These are phyloP conservation scores for Thermothelomyces thermophilus DNA, from an alignment of 2,329 filamentous ascomycete genomes.

Conservation along the genomic window DNA sequence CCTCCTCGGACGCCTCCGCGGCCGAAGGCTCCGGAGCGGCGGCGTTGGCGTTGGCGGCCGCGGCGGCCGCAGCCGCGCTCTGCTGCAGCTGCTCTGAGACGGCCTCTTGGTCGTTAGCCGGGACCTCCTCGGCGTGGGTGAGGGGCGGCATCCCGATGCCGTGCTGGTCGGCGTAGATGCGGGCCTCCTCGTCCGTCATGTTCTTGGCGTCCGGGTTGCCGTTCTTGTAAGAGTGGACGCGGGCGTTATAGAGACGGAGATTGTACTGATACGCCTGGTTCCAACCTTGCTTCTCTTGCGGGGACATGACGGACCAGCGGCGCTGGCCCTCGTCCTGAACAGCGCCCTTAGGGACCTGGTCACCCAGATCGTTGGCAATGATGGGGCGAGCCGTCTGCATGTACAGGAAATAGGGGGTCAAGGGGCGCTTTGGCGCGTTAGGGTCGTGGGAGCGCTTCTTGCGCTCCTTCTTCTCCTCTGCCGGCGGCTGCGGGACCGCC, in stretches of 20 bases:
- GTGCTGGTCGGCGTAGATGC: constrained; percentile 53
- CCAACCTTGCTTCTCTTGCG: constrained; percentile 64
- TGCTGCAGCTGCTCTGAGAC: constrained; percentile 54
- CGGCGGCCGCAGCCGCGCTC: too few relatives aligned
- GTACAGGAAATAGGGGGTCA: constrained; percentile 94
- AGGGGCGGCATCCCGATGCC: constrained; percentile 47
- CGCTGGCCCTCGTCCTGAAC: constrained; percentile 82
- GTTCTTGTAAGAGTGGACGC: constrained; percentile 57
- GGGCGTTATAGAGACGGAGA: constrained; percentile 58
- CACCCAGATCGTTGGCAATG: constrained; percentile 71
- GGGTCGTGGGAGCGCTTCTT: constrained; percentile 84
- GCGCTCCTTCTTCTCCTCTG: constrained; percentile 75
- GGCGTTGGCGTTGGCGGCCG: too few relatives aligned
- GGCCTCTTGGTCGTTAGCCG: constrained; percentile 47
- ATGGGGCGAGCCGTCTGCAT: constrained; percentile 80
- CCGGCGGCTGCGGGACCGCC: constrained; percentile 38
- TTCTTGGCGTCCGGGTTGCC: constrained; percentile 52
- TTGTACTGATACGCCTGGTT: constrained; percentile 63
- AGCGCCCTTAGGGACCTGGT: constrained; percentile 73
- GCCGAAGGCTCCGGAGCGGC: constrained; percentile 27
- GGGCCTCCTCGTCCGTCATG: constrained; percentile 56
- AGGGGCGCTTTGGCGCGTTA: constrained; percentile 86
- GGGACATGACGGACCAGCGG: constrained; percentile 74
- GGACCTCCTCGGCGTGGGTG: constrained; percentile 38
- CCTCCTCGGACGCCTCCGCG: constrained; percentile 36